Evolutionary conservation across 176 grass and related monocot species (phyloP).

Genomic region (Cenchrus purpureus): DNA sequence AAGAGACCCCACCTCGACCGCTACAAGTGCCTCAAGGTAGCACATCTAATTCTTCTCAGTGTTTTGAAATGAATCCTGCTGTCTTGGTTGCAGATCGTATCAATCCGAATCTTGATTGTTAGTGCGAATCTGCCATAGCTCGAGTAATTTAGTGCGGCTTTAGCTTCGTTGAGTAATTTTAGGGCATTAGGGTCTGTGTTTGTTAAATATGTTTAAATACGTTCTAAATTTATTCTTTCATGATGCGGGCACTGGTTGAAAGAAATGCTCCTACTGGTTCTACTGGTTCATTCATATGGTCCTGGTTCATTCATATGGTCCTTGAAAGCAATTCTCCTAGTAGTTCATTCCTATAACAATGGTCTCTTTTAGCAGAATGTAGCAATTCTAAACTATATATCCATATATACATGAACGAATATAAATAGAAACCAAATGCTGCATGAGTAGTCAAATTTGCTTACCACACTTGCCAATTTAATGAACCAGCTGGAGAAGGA

Average conservation of each 20-base stretch:
- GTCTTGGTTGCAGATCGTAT: not conserved
- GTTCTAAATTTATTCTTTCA: not conserved
- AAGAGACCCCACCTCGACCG: constrained; percentile 69
- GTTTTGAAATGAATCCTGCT: not conserved
- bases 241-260: not conserved
- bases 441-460: not conserved
- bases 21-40: constrained; percentile 63
- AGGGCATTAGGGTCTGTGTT: not conserved
- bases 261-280: not conserved
- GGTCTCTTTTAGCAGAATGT: not conserved
- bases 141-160: not conserved
- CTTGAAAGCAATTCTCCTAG: not conserved
- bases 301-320: too few species aligned
- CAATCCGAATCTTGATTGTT: not conserved
- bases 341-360: not conserved
- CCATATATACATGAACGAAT: not conserved
- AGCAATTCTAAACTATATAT: not conserved
- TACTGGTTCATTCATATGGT: not conserved
- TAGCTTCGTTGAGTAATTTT: not conserved
- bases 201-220: not conserved
- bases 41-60: not conserved
- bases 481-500: not conserved
- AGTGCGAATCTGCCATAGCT: not conserved
- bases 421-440: not conserved
- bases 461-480: not conserved